phyloP scores from a whole-genome alignment of 306 rosid species.

The Casuarina equisetifolia region DNA sequence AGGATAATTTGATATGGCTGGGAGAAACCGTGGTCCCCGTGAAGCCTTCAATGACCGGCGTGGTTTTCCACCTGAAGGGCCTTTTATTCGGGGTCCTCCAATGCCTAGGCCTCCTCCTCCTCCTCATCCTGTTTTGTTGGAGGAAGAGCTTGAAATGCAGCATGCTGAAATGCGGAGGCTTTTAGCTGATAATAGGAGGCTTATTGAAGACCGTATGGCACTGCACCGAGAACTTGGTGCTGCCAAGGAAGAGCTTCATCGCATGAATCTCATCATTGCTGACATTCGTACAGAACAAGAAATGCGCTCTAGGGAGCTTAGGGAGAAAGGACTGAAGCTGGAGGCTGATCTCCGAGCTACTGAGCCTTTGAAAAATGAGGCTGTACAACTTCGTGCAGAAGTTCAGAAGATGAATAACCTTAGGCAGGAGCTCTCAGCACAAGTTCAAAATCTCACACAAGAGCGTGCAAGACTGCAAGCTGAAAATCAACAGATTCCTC shows the following conservation, averaged over 20 bases:
- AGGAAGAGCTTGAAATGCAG: conserved; percentile 79
- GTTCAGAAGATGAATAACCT: conserved; percentile 59
- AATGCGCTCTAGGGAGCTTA: conserved; percentile 64
- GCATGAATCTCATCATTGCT: conserved; percentile 69
- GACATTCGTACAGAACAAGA: conserved; percentile 72
- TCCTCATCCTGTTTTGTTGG: conserved; percentile 77
- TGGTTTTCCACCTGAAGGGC: conserved; percentile 66
- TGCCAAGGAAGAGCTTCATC: conserved; percentile 76
- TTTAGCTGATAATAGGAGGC: conserved; percentile 63
- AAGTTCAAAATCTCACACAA: conserved; percentile 62
- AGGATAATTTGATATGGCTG: conserved; percentile 57
- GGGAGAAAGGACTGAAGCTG: conserved; percentile 64
- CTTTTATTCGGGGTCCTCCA: conserved; percentile 56
- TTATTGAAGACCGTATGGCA: conserved; percentile 62
- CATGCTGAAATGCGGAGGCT: conserved; percentile 62
- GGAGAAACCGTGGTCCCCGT: conserved; percentile 60
- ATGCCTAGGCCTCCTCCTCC: conserved; percentile 49
- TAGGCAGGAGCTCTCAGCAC: conserved; percentile 63
- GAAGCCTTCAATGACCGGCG: conserved; percentile 55
- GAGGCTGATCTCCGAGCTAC: conserved; percentile 73
- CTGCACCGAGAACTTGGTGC: conserved; percentile 69
- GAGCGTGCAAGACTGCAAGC: conserved; percentile 63
- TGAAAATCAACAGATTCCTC: conserved; percentile 71
- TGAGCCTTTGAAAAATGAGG: conserved; percentile 74
- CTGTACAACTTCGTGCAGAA: conserved; percentile 60